Evolutionary conservation across 805 yeast species (phyloP).

Genomic region (Sugiyamaella chiloensis): DNA sequence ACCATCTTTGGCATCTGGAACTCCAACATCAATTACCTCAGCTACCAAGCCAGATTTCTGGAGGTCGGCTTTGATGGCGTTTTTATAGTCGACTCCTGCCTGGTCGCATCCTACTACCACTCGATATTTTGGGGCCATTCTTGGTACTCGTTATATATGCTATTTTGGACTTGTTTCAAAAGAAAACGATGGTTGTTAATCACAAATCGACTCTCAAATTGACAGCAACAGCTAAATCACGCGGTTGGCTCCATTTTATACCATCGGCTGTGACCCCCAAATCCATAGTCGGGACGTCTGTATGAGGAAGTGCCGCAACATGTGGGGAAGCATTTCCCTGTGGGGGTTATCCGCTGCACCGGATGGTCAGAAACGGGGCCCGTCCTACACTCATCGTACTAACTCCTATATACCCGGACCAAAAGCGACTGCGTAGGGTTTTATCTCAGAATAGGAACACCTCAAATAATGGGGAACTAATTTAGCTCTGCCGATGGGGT

Average conservation of each 20-base stretch:
- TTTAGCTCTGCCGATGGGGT: too few species aligned
- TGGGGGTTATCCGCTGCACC: slow-evolving; percentile 2
- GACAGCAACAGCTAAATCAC: too few species aligned
- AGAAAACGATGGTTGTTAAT: too few species aligned
- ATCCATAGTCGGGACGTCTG: background rate
- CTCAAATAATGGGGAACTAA: too few species aligned
- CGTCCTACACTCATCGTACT: background rate
- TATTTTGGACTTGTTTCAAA: background rate
- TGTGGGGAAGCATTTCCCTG: slow-evolving; percentile 1
- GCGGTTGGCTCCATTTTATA: too few species aligned
- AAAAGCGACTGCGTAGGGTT: too few species aligned
- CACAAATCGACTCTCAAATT: too few species aligned
- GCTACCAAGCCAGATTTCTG: slow-evolving; percentile 32
- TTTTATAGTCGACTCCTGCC: slow-evolving; percentile 46
- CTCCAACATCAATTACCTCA: slow-evolving; percentile 42
- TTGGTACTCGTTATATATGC: background rate
- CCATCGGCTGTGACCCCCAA: slow-evolving; percentile 1
- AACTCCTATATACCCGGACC: too few species aligned
- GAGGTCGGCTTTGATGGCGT: slow-evolving; percentile 38
- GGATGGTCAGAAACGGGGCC: slow-evolving; percentile 1
- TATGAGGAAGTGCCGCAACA: slow-evolving; percentile 4
- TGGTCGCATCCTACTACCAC: slow-evolving; percentile 43
- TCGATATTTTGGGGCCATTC: slow-evolving; percentile 17
- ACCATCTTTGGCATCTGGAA: slow-evolving; percentile 32
- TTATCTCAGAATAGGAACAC: too few species aligned